Conservation (phyloP, 371 early-diverging fungal genomes). For the Mucor mucedo region DNA sequence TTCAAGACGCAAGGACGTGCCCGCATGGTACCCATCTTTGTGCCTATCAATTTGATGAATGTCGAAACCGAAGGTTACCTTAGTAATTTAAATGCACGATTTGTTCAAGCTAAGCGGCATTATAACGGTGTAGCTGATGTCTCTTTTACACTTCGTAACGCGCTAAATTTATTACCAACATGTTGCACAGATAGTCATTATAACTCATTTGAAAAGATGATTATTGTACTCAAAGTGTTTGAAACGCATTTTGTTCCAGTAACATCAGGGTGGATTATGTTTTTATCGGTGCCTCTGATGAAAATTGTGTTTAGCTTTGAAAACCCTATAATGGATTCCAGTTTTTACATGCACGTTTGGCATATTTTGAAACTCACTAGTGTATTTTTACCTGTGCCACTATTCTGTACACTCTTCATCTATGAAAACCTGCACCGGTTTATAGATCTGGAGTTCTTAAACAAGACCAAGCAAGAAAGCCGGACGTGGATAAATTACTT, state of each 20-base stretch:
- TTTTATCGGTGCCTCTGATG: conserved; percentile 59
- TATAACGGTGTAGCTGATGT: conserved; percentile 50
- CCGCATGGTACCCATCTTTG: conserved; percentile 64
- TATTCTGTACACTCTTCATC: conserved; percentile 49
- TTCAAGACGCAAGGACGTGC: conserved; percentile 64
- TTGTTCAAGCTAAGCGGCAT: conserved; percentile 68
- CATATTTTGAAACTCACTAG: conserved; percentile 49
- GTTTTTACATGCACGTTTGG: conserved; percentile 47
- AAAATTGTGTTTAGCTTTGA: conserved; percentile 50
- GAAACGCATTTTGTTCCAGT: conserved; percentile 61
- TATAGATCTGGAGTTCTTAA: conserved; percentile 46
- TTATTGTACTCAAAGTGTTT: conserved; percentile 60
- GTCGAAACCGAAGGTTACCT: conserved; percentile 62
- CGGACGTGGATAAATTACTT: conserved; percentile 42
- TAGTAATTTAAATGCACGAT: conserved; percentile 56
- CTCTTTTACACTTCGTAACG: conserved; percentile 29
- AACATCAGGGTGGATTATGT: conserved; percentile 63
- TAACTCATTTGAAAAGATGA: conserved; percentile 37
- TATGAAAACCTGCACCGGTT: conserved; percentile 53
- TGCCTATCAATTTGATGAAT: conserved; percentile 71
- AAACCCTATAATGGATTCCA: conserved; percentile 48
- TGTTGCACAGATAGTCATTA: not conserved
- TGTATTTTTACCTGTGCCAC: conserved; percentile 51
- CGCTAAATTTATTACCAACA: not conserved
- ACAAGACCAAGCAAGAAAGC: conserved; percentile 39